Evolutionary conservation across 139 green algal genomes (phyloP), one percentile per base, ranked within the genome.

Genomic region (Coccomyxa sp.): DNA sequence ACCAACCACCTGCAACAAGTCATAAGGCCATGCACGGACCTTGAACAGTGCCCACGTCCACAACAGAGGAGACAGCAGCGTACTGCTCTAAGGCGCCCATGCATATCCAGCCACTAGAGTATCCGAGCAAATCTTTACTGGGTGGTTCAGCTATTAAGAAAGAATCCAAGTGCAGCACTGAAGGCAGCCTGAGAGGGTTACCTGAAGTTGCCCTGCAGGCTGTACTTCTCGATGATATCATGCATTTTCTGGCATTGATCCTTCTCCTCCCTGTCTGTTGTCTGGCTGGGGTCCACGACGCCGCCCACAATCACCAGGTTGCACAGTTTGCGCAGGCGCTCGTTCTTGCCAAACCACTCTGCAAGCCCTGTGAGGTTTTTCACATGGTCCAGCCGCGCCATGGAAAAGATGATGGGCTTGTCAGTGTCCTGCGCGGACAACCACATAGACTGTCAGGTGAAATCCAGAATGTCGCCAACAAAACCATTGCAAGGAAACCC

Each of bases 291-390:
- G 51, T 81, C 77, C 21, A 81, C 77, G 12, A 81, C 67, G 76
- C 67, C 81, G 71, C 92, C 94, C 57, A 97, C 92, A 27, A 97
- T 89, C 27, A 96, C 89, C 67, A 97, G 90, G 91, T 97, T 97
- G 77, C 85, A 85, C 68, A 94, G 81, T 28, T 83, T 76, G n/a
- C 84, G 88, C 86, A 97, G 89, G 27, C 88, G 85, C 17, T 85
- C 23, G 84, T 79, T 92, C 63, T 45, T 67, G 59, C 74, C 94
- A 81, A 90, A 97, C 91, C 86, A 92, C 75, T 92, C 86, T 27
- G 88, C 93, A 67, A 97, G 89, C 16, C 93, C 92, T 23, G 91
- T 93, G 79, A 97, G 83, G 88, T 97, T 97, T 87, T 97, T 97
- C n/a, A 97, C 93, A 14, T 87, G 85, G 87, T 96, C 94, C 79